Base-by-base conservation (phyloP, 2,329 filamentous ascomycete species). In the Talaromyces marneffei region DNA sequence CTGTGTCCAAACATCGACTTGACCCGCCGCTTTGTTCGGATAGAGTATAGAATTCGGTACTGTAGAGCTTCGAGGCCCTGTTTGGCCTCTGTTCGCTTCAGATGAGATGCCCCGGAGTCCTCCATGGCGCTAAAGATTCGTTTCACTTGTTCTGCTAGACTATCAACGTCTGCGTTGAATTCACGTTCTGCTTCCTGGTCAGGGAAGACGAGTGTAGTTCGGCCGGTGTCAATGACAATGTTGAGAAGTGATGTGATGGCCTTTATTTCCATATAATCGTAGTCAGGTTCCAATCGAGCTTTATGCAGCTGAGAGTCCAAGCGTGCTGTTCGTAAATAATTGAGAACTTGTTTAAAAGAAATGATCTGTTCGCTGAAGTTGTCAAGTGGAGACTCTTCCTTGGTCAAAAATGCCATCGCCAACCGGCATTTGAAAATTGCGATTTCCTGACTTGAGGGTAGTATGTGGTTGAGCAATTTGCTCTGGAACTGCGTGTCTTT, bases 81-180 rank as follows among this genome's bases (percentile, higher is more conserved):
- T 74, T 96, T 96, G 12, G 89, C 86, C 69, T 95, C 86, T 31
- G 90, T 88, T 31, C 89, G 83, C 16, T 83, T 82, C 62, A 94
- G 80, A 67, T 89, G 85, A 23, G 85, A 85, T 48, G 90, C 88
- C 42, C 90, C 90, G 1, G 87, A 83, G 68, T 92, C 90, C 62
- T 87, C 83, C 68, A 96, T 95, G 40, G 82, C 82, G 18, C 78
- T 78, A 59, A 80, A 80, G 12, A 85, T 77, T 6, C 72, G 66
- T 56, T 87, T 85, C 57, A 95, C 78, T 35, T 78, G 79, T 18
- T 76, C 74, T 1, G 85, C 80, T 4, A 96, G 79, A 23, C 76
- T 78, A 72, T 96, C 92, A 35, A 96, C 79, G 10, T 86, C 80
- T 5, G 77, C 73, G 69, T 97, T 90, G 78, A 93, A 96, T 2